Evolutionary conservation across 129 eudicot species (phyloP).

Genomic region (Artemisia tridentata): DNA sequence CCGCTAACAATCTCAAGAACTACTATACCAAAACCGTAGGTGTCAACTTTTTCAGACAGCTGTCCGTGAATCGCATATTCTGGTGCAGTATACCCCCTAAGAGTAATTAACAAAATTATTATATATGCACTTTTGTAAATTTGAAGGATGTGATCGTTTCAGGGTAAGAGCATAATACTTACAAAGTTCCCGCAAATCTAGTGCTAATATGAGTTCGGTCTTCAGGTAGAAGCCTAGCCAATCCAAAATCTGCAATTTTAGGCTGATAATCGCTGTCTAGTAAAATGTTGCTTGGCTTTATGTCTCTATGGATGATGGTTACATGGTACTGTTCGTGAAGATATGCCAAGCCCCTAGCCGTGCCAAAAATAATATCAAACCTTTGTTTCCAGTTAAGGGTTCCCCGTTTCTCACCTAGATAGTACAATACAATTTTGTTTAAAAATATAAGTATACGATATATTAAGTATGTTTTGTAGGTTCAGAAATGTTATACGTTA

Average conservation of each 20-base stretch:
- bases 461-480: too few species aligned
- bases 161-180: conserved; percentile 23
- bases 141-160: too few species aligned
- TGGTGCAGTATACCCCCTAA: conserved; percentile 84
- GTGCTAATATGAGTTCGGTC: conserved; percentile 70
- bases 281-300: conserved; percentile 69
- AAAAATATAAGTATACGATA: neutral
- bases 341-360: conserved; percentile 72
- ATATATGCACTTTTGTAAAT: neutral
- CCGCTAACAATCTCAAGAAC: conserved; percentile 76
- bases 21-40: conserved; percentile 75
- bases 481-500: neutral
- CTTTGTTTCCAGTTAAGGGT: conserved; percentile 61
- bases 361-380: conserved; percentile 57
- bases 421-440: neutral
- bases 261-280: conserved; percentile 67
- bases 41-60: conserved; percentile 76
- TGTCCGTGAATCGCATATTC: conserved; percentile 85
- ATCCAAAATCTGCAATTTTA: conserved; percentile 77
- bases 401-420: conserved; percentile 55
- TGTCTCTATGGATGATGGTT: conserved; percentile 69
- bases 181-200: conserved; percentile 71
- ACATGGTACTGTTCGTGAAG: conserved; percentile 72
- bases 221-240: conserved; percentile 69
- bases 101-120: conserved; percentile 4